Evolutionary conservation across 2,329 filamentous ascomycete genomes (phyloP).

Genomic region (Mycocentrospora acerina): DNA sequence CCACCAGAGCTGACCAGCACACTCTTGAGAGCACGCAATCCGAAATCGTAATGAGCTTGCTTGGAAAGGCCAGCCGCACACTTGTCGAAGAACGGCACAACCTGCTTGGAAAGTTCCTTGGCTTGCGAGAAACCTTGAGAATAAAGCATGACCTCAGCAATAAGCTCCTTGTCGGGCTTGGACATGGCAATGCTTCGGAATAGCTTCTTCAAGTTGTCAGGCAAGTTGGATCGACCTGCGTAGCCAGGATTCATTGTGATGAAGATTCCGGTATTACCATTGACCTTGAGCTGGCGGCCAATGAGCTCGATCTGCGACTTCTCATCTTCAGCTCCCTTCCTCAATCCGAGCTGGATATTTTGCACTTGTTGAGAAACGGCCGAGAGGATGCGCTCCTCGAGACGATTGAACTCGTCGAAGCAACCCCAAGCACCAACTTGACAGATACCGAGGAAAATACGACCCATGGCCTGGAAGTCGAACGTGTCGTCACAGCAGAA

Average conservation of each 20-base stretch:
- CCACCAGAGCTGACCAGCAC: conserved; percentile 97
- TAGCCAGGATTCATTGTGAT: conserved; percentile 99
- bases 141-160: conserved; percentile 99
- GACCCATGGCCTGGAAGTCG: conserved; percentile 99
- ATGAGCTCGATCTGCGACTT: conserved; percentile 92
- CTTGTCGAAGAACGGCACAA: conserved; percentile 96
- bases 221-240: conserved; percentile 94
- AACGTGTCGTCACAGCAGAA: conserved; percentile 99
- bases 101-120: conserved; percentile 89
- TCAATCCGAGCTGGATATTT: conserved; percentile 95
- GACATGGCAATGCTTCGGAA: conserved; percentile 99
- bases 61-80: conserved; percentile 82
- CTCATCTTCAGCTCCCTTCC: conserved; percentile 77
- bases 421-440: conserved; percentile 99
- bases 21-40: conserved; percentile 95
- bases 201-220: conserved; percentile 98
- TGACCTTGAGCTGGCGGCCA: conserved; percentile 85
- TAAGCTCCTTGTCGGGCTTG: conserved; percentile 98
- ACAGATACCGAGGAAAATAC: conserved; percentile 98
- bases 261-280: conserved; percentile 94
- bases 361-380: conserved; percentile 99
- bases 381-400: conserved; percentile 96
- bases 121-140: conserved; percentile 98
- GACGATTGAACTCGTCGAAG: conserved; percentile 99
- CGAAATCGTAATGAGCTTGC: conserved; percentile 99